Conservation (phyloP, 2,329 filamentous ascomycete species). For the Pleomassaria siparia region DNA sequence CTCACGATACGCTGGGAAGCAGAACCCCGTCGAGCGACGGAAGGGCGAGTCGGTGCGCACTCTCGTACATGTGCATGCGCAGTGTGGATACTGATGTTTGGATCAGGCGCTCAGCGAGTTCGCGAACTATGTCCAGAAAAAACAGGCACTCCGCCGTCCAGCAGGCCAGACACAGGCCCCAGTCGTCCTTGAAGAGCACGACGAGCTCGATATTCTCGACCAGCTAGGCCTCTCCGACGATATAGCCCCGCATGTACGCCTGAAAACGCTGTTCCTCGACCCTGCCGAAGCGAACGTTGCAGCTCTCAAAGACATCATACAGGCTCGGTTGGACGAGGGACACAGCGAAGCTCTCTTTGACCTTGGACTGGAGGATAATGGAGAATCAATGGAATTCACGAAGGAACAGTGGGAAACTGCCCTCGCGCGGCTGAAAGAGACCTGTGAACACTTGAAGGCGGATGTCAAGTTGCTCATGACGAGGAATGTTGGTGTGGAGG, state of each 20-base stretch:
- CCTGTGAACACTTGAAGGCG: conserved; percentile 66
- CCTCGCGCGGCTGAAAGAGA: conserved; percentile 64
- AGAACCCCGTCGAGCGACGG: conserved; percentile 74
- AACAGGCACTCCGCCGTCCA: conserved; percentile 70
- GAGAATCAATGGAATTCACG: conserved; percentile 77
- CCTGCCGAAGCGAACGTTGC: conserved; percentile 60
- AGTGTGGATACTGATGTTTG: conserved; percentile 3
- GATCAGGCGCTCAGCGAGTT: conserved; percentile 84
- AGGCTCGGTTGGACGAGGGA: conserved; percentile 74
- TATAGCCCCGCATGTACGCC: conserved; percentile 60
- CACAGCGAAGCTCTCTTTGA: conserved; percentile 91
- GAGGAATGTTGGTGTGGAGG: conserved; percentile 81
- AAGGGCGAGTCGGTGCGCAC: conserved; percentile 69
- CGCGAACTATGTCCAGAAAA: conserved; percentile 94
- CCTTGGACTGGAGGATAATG: conserved; percentile 85
- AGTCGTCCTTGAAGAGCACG: conserved; percentile 65
- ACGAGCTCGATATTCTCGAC: conserved; percentile 88
- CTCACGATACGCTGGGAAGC: conserved; percentile 51
- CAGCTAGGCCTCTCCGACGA: conserved; percentile 73
- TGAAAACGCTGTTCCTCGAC: conserved; percentile 74
- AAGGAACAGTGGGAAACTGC: conserved; percentile 75
- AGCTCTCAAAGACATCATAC: conserved; percentile 66
- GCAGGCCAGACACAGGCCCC: conserved; percentile 33
- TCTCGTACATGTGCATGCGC: background rate
- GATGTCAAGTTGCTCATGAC: conserved; percentile 83